phyloP scores from a whole-genome alignment of 495 filamentous ascomycete species.

The Apodospora peruviana region DNA sequence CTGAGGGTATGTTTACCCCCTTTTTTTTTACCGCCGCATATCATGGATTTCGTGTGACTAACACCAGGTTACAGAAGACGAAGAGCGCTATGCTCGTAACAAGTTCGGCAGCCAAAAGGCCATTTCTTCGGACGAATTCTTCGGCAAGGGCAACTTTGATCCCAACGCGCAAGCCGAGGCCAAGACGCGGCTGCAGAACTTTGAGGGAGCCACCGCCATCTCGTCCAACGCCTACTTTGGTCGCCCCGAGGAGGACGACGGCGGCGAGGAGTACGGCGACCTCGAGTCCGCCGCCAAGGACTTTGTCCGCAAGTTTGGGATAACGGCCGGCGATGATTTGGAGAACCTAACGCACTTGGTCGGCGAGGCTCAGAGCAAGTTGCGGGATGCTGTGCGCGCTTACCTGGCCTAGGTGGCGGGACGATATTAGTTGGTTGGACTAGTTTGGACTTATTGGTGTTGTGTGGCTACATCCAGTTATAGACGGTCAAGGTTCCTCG shows the following conservation, averaged over 20 bases:
- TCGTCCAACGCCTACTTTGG: constrained; percentile 97
- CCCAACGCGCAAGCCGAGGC: constrained; percentile 76
- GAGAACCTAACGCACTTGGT: constrained; percentile 78
- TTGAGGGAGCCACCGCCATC: constrained; percentile 88
- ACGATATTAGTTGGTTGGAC: not conserved
- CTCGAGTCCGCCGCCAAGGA: constrained; percentile 90
- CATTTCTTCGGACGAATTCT: constrained; percentile 97
- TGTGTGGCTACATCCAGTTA: too few species aligned
- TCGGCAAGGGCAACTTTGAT: constrained; percentile 83
- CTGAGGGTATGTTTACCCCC: constrained; percentile 55
- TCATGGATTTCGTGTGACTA: not conserved
- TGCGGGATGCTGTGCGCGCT: constrained; percentile 84
- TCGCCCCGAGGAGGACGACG: constrained; percentile 66
- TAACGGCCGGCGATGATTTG: constrained; percentile 90
- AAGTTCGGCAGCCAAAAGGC: constrained; percentile 88
- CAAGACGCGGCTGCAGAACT: constrained; percentile 77
- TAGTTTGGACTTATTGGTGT: not conserved
- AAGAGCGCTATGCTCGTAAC: constrained; percentile 65
- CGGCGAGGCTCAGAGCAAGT: constrained; percentile 74
- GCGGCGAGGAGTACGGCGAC: constrained; percentile 71
- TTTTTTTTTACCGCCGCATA: not conserved
- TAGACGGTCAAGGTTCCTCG: too few species aligned
- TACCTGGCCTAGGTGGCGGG: constrained; percentile 49
- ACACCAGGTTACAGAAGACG: constrained; percentile 50
- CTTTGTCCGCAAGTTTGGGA: constrained; percentile 87